Evolutionary conservation across 352 stramenopile genomes (phyloP), one percentile per base, ranked within the genome.

Genomic region (Globisporangium irregulare): DNA sequence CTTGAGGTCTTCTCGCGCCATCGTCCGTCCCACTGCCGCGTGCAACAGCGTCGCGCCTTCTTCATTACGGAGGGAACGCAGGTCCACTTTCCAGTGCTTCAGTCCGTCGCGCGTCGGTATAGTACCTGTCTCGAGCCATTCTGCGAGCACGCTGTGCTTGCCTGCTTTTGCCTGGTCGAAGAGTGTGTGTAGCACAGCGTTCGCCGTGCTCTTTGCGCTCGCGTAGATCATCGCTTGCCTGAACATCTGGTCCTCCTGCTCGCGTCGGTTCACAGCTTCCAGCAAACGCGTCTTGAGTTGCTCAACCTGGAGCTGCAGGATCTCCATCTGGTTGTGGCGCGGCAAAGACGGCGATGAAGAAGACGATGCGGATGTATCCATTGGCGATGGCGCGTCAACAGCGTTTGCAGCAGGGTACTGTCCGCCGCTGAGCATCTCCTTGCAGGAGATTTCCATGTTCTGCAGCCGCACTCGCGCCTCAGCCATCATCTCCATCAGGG

Each of bases 51-150:
- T 82, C 32, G 80, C 74, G 15, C 80, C 87, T 1, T 67, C 74
- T 41, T 93, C 85, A 64, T 95, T 91, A 48, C 87, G 81, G 20
- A 94, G 68, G 1, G 72, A 68, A 7, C 78, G 73, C 48, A 86
- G 51, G 62, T 95, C 84, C 36, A 92, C 29, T 22, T 68, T 76
- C 84, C 87, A 95, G 73, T 95, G 86, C 62, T 80, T 76, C 3
- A 93, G 75, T 8, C 82, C 82, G 67, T 92, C 86, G 38, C 87
- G 84, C n/a, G 87, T 92, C 24, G 82, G 79, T 58, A 95, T 86
- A 22, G 84, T 82, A 15, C 87, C 86, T 4, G 82, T 87, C n/a
- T 91, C 80, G 56, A 87, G 62, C 74, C 84, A 95, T 22, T 76
- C 63, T 48, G 70, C 76, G 4, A 95, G 64, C 43, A 80, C 82